Evolutionary conservation across 78 protist species (phyloP).

Genomic region (Tieghemostelium lacteum): DNA sequence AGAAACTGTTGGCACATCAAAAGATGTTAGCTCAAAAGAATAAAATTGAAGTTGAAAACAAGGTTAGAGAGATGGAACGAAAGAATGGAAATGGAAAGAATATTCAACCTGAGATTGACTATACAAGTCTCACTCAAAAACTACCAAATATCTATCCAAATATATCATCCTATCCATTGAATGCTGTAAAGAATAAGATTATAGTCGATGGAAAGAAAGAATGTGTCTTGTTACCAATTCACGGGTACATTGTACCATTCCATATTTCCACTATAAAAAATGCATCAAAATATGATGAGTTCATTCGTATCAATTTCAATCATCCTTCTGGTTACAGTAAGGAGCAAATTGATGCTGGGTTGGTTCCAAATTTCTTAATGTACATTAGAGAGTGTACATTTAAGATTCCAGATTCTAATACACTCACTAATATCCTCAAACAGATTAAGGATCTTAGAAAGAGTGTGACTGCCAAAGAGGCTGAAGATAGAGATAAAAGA

Average conservation of each 20-base stretch:
- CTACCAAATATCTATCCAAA: neutral
- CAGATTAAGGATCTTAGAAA: slow-evolving; percentile 86
- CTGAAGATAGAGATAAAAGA: slow-evolving; percentile 53
- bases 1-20: slow-evolving; percentile 50
- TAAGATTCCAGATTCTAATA: slow-evolving; percentile 54
- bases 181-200: slow-evolving; percentile 73
- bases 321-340: slow-evolving; percentile 50
- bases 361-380: slow-evolving; percentile 40
- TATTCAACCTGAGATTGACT: neutral
- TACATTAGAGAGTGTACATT: slow-evolving; percentile 89
- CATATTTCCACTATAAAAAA: slow-evolving; percentile 92
- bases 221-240: slow-evolving; percentile 91
- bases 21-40: slow-evolving; percentile 24
- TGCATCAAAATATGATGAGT: slow-evolving; percentile 80
- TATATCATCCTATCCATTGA: slow-evolving; percentile 26
- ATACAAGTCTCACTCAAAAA: slow-evolving; percentile 17
- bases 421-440: slow-evolving; percentile 49
- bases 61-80: slow-evolving; percentile 6
- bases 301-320: slow-evolving; percentile 87
- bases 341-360: slow-evolving; percentile 31
- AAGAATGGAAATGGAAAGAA: neutral
- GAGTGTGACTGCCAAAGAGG: slow-evolving; percentile 54
- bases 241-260: slow-evolving; percentile 93
- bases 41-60: slow-evolving; percentile 45
- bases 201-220: slow-evolving; percentile 82